Conservation (phyloP, 306 rosid species). For the Medicago ruthenica region DNA sequence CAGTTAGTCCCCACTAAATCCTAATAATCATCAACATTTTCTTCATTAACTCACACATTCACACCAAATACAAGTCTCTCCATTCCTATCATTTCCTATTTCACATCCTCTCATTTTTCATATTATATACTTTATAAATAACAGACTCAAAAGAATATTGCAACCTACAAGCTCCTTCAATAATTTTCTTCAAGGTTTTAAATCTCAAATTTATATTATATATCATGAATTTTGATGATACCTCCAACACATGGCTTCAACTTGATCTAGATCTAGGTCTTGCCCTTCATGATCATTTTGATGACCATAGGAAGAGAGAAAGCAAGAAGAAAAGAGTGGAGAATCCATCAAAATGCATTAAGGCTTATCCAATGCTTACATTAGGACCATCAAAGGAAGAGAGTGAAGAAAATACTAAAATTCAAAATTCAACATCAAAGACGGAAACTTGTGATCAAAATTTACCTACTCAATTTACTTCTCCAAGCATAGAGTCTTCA, state of each 20-base stretch:
- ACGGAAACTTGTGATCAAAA: slow-evolving; percentile 44
- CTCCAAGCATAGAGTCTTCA: slow-evolving; percentile 65
- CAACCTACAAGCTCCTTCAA: slow-evolving; percentile 37
- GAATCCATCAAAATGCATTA: slow-evolving; percentile 46
- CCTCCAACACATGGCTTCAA: slow-evolving; percentile 53
- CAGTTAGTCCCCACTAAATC: slow-evolving; percentile 45
- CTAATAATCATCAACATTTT: neutral
- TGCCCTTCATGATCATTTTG: slow-evolving; percentile 33
- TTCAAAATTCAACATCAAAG: slow-evolving; percentile 33
- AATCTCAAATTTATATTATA: slow-evolving; percentile 13
- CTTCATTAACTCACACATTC: slow-evolving; percentile 4
- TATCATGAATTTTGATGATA: slow-evolving; percentile 59
- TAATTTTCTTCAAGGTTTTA: slow-evolving; percentile 1
- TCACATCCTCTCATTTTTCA: slow-evolving; percentile 9
- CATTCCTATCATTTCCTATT: slow-evolving; percentile 8
- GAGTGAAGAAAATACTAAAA: neutral
- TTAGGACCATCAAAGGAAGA: slow-evolving; percentile 59
- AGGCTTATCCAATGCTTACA: slow-evolving; percentile 59
- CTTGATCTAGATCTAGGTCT: slow-evolving; percentile 73
- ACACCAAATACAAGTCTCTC: slow-evolving; percentile 31
- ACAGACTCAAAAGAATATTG: slow-evolving; percentile 14
- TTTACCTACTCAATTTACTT: slow-evolving; percentile 45
- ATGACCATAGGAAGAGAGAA: slow-evolving; percentile 8
- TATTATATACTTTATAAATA: neutral
- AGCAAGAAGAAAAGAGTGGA: slow-evolving; percentile 43